Base-by-base conservation (phyloP, 1,284 basidiomycete species). In the Austroboletus rostrupii region DNA sequence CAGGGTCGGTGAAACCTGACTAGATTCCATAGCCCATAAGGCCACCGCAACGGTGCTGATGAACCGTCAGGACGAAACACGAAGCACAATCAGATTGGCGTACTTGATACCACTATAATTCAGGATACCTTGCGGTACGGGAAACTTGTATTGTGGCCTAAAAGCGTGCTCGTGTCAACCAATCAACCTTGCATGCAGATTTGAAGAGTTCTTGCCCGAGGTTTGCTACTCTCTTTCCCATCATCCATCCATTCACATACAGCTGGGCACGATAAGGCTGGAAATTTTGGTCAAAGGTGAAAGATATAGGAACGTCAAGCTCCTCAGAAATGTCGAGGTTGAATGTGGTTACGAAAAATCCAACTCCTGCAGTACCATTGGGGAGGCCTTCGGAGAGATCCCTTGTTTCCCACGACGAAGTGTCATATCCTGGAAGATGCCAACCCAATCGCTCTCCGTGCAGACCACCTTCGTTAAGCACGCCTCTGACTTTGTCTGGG, bases 221-320 rank as follows among this genome's bases (percentile, higher is more conserved):
- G 61, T 88, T 87, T 19, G 69, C 82, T 19, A 87, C 77, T 20
- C 83, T 69, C 66, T 89, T 90, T 8, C 89, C 88, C 79, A 87
- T 88, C 75, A 85, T 82, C 89, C 89, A 91, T n/a, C 88, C 88
- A 59, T 91, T 91, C 23, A 91, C 84, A 53, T 85, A 91, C 45
- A 91, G 55, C 39, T 81, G 70, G 2, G 84, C 85, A 23, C 89
- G 76, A 59, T 89, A 91, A n/a, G 83, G 74, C 53, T 83, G 74
- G 9, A 71, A 62, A 2, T 72, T 67, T 35, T 79, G 74, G 47
- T 81, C 77, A 60, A 90, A 90, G 3, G 74, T 79, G 62, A 90
- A 87, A 23, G 81, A 85, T 57, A 89, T 69, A 51, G 78, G 75
- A 6, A 79, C 77, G 58, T 90, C 88, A 33, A 79, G 65, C 11